A percentile compares a stretch with the other conserved stretches of the same genome.
Evolutionary conservation across 176 grass and related monocot genomes (phyloP).

Genomic region (Avena atlantica): DNA sequence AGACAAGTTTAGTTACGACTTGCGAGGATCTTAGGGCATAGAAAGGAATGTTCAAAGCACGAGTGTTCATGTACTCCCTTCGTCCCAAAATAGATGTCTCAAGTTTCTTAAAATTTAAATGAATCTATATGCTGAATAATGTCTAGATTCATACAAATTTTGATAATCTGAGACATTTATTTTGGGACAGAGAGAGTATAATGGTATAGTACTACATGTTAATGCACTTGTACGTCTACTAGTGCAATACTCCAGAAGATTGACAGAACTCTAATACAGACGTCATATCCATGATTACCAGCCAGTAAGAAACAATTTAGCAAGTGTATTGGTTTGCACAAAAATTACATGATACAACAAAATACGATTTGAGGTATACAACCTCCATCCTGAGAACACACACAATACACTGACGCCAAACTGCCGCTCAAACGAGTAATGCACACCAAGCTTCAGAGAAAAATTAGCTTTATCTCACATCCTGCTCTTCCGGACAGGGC

Average conservation of each 20-base stretch:
- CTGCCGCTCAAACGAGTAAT: neutral
- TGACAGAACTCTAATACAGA: neutral
- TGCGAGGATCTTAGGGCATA: too few relatives aligned
- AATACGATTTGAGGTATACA: constrained; percentile 15
- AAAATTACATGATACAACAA: neutral
- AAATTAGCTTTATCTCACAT: constrained; percentile 46
- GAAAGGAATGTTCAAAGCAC: neutral
- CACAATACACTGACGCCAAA: neutral
- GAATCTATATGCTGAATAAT: too few relatives aligned
- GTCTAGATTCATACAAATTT: too few relatives aligned
- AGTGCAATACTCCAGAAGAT: neutral
- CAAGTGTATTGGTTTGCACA: neutral
- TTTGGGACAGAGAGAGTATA: too few relatives aligned
- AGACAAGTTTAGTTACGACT: too few relatives aligned
- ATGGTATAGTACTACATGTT: too few relatives aligned
- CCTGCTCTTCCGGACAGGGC: constrained; percentile 78
- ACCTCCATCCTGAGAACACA: neutral
- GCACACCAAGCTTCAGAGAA: neutral
- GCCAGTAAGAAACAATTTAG: neutral
- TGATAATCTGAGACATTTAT: too few relatives aligned
- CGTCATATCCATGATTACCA: neutral
- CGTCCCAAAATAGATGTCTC: too few relatives aligned
- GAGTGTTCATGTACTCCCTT: neutral
- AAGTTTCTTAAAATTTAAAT: too few relatives aligned
- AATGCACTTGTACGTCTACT: too few relatives aligned